These are phyloP conservation scores for Thalassiosira tumida DNA, from an alignment of 352 stramenopile species.

Conservation along the genomic window DNA sequence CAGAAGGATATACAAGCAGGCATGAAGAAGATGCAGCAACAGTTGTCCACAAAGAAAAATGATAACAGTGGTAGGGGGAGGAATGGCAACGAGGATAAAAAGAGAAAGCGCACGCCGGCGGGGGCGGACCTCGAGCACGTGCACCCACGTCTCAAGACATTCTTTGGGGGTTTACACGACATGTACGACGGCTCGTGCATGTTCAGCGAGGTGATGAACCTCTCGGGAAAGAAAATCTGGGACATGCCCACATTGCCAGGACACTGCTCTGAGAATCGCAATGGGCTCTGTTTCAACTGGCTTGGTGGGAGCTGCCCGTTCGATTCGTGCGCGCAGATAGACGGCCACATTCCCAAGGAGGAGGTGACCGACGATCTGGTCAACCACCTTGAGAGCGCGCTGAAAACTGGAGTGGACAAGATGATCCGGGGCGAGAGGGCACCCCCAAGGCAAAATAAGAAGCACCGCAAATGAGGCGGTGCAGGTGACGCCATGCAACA, in stretches of 20 bases:
- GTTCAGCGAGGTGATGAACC: conserved; percentile 2
- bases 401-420: background rate
- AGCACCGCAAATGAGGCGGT: background rate
- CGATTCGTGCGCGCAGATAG: background rate
- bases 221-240: background rate
- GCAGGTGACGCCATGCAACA: background rate
- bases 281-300: conserved; percentile 17
- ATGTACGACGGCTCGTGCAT: background rate
- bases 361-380: background rate
- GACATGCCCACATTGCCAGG: background rate
- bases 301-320: background rate
- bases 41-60: background rate
- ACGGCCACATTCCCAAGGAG: background rate
- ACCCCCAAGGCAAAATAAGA: background rate
- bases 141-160: background rate
- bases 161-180: background rate
- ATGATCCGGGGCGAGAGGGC: background rate
- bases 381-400: background rate
- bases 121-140: background rate
- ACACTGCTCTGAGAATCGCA: background rate
- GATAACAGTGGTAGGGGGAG: background rate
- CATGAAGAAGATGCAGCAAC: conserved; percentile 18
- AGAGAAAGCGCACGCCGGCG: background rate
- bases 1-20: conserved; percentile 7
- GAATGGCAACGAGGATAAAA: background rate